phyloP scores from a whole-genome alignment of 768 basidiomycete species.

The Collybia nuda region DNA sequence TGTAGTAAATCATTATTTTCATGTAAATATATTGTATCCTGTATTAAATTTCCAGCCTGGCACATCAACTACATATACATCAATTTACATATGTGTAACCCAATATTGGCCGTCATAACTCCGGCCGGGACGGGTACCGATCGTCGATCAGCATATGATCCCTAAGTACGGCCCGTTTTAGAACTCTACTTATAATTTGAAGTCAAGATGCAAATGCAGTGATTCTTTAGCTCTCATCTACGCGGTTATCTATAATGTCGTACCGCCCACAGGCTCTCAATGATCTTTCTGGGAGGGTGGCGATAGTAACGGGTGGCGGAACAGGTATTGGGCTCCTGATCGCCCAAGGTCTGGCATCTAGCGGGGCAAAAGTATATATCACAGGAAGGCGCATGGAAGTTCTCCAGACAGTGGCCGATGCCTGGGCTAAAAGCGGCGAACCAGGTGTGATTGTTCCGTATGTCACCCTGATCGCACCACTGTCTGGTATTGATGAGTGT shows the following conservation, averaged over 20 bases:
- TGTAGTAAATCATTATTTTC: not conserved
- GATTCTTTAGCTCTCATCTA: not conserved
- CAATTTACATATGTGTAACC: not conserved
- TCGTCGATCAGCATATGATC: not conserved
- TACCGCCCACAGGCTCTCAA: conserved; percentile 38
- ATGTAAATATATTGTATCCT: conserved; percentile 1
- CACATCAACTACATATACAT: not conserved
- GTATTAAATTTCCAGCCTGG: not conserved
- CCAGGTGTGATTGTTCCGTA: conserved; percentile 61
- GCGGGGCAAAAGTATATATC: conserved; percentile 82
- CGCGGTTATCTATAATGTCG: conserved; percentile 19
- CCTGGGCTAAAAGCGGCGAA: conserved; percentile 43
- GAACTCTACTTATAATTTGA: too few relatives aligned
- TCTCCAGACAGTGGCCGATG: conserved; percentile 53
- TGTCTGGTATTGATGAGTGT: not conserved
- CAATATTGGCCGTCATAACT: not conserved
- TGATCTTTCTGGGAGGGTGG: conserved; percentile 58
- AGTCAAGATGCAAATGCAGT: too few relatives aligned
- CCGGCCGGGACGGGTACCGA: not conserved
- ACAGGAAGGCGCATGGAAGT: conserved; percentile 68
- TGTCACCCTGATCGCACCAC: conserved; percentile 9
- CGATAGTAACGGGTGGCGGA: conserved; percentile 53
- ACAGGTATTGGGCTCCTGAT: conserved; percentile 65
- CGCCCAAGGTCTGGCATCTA: conserved; percentile 68
- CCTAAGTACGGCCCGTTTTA: not conserved